These are phyloP conservation scores for Ammopiptanthus mongolicus DNA, from an alignment of 306 rosid species.

Conservation along the genomic window DNA sequence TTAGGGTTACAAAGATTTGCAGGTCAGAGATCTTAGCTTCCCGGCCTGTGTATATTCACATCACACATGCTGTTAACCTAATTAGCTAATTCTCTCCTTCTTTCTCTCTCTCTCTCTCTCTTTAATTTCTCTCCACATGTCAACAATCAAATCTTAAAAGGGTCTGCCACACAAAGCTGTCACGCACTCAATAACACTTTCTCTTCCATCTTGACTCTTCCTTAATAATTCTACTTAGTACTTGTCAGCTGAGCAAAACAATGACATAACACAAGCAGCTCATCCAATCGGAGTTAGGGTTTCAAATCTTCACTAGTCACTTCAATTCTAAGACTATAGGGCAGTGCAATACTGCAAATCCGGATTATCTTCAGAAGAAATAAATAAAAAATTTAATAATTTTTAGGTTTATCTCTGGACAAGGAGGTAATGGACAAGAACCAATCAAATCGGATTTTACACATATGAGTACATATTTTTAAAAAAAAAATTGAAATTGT, in stretches of 20 bases:
- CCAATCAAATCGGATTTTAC: neutral
- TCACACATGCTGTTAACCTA: neutral
- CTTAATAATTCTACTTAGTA: neutral
- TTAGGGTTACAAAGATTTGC: constrained; percentile 29
- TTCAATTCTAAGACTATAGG: neutral
- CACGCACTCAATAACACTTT: constrained; percentile 26
- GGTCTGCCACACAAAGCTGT: constrained; percentile 26
- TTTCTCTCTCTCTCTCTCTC: neutral
- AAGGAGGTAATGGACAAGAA: neutral
- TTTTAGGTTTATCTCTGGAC: neutral
- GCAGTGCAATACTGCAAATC: neutral
- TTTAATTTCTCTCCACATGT: neutral
- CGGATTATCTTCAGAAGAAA: neutral
- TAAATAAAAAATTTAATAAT: neutral
- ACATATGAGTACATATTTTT: neutral
- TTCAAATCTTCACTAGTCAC: neutral
- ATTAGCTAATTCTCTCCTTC: neutral
- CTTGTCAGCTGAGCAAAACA: constrained; percentile 7
- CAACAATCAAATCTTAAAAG: constrained; percentile 3
- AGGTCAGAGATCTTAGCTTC: constrained; percentile 22
- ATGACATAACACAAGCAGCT: neutral
- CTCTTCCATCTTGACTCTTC: constrained; percentile 30
- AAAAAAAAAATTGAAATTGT: neutral
- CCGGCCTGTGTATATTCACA: neutral
- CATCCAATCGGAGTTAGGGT: constrained; percentile 16